Base-by-base conservation (phyloP, 768 basidiomycete genomes). In the Suillus fuscotomentosus region DNA sequence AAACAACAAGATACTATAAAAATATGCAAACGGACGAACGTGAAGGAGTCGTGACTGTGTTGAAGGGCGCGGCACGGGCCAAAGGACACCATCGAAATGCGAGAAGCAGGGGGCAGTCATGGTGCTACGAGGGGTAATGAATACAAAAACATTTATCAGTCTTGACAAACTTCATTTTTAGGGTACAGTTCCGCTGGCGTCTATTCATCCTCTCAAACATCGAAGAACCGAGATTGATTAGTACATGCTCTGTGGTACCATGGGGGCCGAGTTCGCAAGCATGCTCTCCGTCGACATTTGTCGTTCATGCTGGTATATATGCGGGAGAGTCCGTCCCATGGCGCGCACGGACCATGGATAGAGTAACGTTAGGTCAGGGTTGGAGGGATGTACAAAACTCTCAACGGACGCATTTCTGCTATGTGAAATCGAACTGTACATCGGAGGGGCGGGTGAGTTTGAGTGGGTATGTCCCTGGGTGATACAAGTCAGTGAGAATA, bases 301-400 rank as follows among this genome's bases (percentile, higher is more conserved):
- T 27, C 70, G 75, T 6, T 62, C 70, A 41, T 75, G 72, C 34
- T 61, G 47, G 24, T 66, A 61, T 13, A 34, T 27, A 24, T 50
- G 70, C 9, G 67, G 68, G 36, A 67, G 67, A 24, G 61, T 57
- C 38, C 78, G 76, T 11, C 77, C 79, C 5, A 76, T 78, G 3
- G 73, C 75, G 36, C 79, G 76, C 34, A 78, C 78, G 14, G 79
- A 67, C 2, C 72, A 72, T 5, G 80, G 82, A 66, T 80, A 77
- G 39, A 77, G 62, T 72, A 74, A 71, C 17, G 73, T 66, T 34
- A 74, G 71, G 60, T 77, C 75, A 8, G 70, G 65, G 10, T 67
- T 70, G 20, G 60, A 42, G 17, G 67, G 65, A 38, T 56, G 67
- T 17, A 64, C 50, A 14, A 71, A 13, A 50, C 68, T 71, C 47